These are phyloP conservation scores for Hansenula anomala DNA, from an alignment of 1,139 yeast species.

Conservation along the genomic window DNA sequence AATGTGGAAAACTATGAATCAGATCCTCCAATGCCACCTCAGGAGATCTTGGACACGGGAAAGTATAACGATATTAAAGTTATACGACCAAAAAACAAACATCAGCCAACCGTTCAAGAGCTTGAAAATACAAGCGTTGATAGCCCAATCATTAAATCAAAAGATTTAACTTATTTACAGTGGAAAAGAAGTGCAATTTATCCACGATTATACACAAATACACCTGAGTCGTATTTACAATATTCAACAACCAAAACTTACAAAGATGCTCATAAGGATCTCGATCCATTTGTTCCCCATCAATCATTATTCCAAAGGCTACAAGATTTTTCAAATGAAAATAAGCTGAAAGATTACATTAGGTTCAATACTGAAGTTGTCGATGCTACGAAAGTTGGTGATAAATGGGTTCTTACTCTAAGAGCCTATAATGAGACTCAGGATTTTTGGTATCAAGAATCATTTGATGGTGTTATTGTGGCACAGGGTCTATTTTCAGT, in stretches of 20 bases:
- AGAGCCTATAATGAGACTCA: constrained; percentile 20
- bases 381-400: constrained; percentile 28
- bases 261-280: constrained; percentile 2
- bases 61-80: constrained; percentile 19
- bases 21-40: constrained; percentile 23
- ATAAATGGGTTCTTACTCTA: constrained; percentile 37
- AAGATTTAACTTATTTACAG: constrained; percentile 22
- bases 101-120: constrained; percentile 7
- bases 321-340: constrained; percentile 25
- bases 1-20: constrained; percentile 13
- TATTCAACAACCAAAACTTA: constrained; percentile 26
- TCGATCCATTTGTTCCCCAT: constrained; percentile 36
- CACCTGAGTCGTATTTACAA: constrained; percentile 37
- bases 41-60: constrained; percentile 21
- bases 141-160: constrained; percentile 8
- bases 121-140: constrained; percentile 8
- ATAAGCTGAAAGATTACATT: constrained; percentile 29
- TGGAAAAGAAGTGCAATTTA: constrained; percentile 39
- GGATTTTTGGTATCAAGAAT: constrained; percentile 29
- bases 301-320: constrained; percentile 31
- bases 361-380: constrained; percentile 39
- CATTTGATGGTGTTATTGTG: constrained; percentile 41
- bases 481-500: constrained; percentile 45
- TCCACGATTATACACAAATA: constrained; percentile 41
- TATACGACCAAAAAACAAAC: constrained; percentile 14